Percentiles rank a stretch among this genome's conserved stretches.
These are phyloP conservation scores for Penicillium sp. DNA, from an alignment of 2,329 filamentous ascomycete species.

Conservation along the genomic window DNA sequence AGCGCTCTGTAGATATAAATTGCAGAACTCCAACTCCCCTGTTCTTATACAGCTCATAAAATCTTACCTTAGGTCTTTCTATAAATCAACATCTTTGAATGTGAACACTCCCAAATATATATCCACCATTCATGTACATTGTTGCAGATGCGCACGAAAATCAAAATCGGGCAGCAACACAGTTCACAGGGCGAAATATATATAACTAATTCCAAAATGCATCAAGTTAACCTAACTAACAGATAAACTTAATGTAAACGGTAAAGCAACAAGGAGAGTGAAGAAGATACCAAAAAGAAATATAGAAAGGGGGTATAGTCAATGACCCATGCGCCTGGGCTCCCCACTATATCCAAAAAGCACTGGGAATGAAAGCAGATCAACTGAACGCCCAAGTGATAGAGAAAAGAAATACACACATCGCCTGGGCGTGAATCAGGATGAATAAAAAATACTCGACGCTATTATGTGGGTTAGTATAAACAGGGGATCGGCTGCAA, in stretches of 20 bases:
- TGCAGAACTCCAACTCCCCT: constrained; percentile 9
- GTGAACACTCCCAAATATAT: neutral
- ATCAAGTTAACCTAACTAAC: neutral
- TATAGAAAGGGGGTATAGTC: neutral
- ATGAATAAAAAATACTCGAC: neutral
- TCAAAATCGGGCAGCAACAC: neutral
- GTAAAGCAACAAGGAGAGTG: neutral
- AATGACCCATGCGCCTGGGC: constrained; percentile 9
- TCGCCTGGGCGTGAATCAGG: neutral
- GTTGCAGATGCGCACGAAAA: neutral
- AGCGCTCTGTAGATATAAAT: constrained; percentile 25
- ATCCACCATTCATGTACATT: neutral
- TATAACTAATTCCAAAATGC: neutral
- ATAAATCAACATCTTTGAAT: neutral
- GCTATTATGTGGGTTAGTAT: constrained; percentile 14
- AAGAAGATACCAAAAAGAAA: neutral
- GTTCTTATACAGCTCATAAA: neutral
- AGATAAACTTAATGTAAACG: neutral
- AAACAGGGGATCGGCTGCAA: neutral
- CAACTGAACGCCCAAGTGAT: neutral
- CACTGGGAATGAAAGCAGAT: neutral
- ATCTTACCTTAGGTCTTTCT: too few relatives aligned
- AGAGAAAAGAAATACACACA: neutral
- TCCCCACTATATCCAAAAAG: constrained; percentile 3
- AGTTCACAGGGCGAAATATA: neutral